These are phyloP conservation scores for Botrytis cinerea DNA, from an alignment of 2,329 filamentous ascomycete genomes.

Conservation along the genomic window DNA sequence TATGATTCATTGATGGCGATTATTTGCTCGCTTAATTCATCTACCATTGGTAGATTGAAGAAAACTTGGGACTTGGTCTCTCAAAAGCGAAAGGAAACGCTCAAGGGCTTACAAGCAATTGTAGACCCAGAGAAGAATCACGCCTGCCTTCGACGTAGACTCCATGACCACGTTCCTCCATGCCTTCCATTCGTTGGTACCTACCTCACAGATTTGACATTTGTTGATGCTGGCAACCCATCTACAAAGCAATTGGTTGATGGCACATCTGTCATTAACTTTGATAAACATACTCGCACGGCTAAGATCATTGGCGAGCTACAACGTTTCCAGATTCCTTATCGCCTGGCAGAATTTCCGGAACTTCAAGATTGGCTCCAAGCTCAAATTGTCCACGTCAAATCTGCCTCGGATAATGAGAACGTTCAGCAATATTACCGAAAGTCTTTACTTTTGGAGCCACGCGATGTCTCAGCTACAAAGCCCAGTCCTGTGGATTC, in stretches of 20 bases:
- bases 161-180: constrained; percentile 84
- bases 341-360: constrained; percentile 76
- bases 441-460: constrained; percentile 66
- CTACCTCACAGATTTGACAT: constrained; percentile 93
- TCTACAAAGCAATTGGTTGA: constrained; percentile 76
- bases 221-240: constrained; percentile 92
- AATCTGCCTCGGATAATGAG: constrained; percentile 53
- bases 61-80: constrained; percentile 92
- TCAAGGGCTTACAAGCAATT: constrained; percentile 78
- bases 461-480: constrained; percentile 46
- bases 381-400: constrained; percentile 73
- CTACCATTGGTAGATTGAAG: constrained; percentile 82
- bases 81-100: constrained; percentile 75
- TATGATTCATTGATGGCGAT: constrained; percentile 98
- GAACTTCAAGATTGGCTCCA: constrained; percentile 95
- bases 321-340: constrained; percentile 94
- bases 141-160: constrained; percentile 76
- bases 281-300: constrained; percentile 93
- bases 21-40: constrained; percentile 89
- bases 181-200: constrained; percentile 96
- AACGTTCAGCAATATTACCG: constrained; percentile 68
- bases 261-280: constrained; percentile 87
- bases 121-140: constrained; percentile 92
- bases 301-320: constrained; percentile 95
- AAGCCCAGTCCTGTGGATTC: constrained; percentile 38